Percentiles rank a stretch among this genome's conserved stretches.
phyloP scores from a whole-genome alignment of 2,329 filamentous ascomycete genomes.

The Chaetomium sp. region DNA sequence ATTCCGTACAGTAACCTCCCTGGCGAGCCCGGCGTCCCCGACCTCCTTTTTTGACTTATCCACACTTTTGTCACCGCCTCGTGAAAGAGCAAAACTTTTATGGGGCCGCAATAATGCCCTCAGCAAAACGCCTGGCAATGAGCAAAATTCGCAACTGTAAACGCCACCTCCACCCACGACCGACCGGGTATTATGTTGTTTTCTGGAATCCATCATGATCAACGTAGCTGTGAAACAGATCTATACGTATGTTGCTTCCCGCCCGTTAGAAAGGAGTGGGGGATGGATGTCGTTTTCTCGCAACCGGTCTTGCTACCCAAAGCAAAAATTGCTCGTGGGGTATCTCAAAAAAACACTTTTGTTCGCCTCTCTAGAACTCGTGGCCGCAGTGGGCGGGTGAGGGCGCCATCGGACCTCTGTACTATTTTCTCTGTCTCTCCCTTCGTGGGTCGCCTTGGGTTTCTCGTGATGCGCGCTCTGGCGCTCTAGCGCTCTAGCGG shows the following conservation, averaged over 20 bases:
- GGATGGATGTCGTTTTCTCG: slow-evolving; percentile 2
- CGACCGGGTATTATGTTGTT: slow-evolving; percentile 26
- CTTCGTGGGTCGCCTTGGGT: background rate
- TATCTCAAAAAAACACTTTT: slow-evolving; percentile 33
- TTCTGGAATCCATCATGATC: slow-evolving; percentile 10
- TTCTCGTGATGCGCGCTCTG: background rate
- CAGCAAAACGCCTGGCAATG: slow-evolving; percentile 18
- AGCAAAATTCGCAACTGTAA: slow-evolving; percentile 22
- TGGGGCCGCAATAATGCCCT: slow-evolving; percentile 9
- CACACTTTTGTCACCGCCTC: background rate
- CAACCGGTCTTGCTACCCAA: slow-evolving; percentile 23
- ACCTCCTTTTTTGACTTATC: background rate
- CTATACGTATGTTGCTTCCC: background rate
- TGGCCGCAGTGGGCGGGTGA: slow-evolving; percentile 12
- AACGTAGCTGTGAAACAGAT: slow-evolving; percentile 3
- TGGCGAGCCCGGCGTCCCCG: background rate
- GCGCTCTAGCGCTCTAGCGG: background rate
- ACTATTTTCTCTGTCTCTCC: background rate
- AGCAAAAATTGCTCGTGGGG: slow-evolving; percentile 33
- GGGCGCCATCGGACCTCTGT: background rate
- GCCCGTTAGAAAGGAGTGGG: background rate
- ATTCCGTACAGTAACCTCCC: background rate
- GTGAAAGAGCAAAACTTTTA: slow-evolving; percentile 32
- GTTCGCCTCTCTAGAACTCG: slow-evolving; percentile 20
- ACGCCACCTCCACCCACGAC: slow-evolving; percentile 13